Base-by-base conservation (phyloP, 176 grass and related monocot genomes). In the Otatea glauca region DNA sequence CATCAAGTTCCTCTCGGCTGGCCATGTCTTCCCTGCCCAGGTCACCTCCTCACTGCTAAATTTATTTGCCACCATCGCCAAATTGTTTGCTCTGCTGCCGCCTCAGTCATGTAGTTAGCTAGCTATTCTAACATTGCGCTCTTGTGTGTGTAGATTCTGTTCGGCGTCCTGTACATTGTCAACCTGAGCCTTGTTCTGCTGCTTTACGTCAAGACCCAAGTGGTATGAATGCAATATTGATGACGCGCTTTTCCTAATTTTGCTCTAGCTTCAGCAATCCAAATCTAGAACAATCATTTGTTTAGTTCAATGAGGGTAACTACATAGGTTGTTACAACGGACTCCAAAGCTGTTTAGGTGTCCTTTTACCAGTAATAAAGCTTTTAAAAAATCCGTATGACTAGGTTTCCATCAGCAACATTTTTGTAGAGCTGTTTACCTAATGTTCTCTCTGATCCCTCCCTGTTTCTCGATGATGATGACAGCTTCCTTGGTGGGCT, bases 401-500 rank as follows among this genome's bases (percentile, higher is more conserved):
- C 10, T n/a, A 15, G 27, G 7, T 58, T 77, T 72, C 15, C 24
- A 53, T 18, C 5, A 6, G 41, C 1, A 9, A 38, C n/a, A 7
- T 32, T 5, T 87, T 47, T 7, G 5, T 20, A 35, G 14, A 47
- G 0, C 43, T 32, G 2, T 51, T 54, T 70, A 64, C 34, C 51
- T 67, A 17, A n/a, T 73, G 6, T 56, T 59, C 20, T 79, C 34
- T 64, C 84, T 90, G 66, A 83, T 50, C 23, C 68, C 38, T 47
- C 14, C 14, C 18, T 86, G 34, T 83, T 68, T 82, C 11, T 87
- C 34, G 37, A 87, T 81, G 25, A 70, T 75, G 75, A 64, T 64
- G 29, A 56, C 89, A 98, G 96, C 86, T 98, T 88, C 96, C 96
- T 85, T 92, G 89, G 93, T 98, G 96, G 96, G 93, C 85, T 89